Conservation (phyloP, 148 eudicot genomes). For the Vaccinium corymbosum region DNA sequence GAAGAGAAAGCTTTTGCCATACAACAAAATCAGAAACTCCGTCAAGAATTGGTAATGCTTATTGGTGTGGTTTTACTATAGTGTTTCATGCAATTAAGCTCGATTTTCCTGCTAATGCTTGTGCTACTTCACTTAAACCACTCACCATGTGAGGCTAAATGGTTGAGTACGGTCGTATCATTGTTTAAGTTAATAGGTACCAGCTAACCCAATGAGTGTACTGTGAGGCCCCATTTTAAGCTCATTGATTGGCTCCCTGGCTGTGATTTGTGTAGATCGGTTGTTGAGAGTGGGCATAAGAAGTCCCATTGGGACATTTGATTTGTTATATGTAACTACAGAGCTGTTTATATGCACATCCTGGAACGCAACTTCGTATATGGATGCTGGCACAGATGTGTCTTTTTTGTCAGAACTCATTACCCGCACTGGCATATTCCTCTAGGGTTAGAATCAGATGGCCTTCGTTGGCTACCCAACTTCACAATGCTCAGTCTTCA, state of each 20-base stretch:
- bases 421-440: background rate
- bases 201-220: background rate
- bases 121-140: conserved; percentile 7
- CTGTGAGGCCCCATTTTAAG: background rate
- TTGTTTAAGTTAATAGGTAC: background rate
- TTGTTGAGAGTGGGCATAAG: background rate
- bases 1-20: conserved; percentile 73
- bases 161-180: background rate
- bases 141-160: background rate
- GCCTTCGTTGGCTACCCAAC: background rate
- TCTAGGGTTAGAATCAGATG: background rate
- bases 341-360: background rate
- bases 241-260: background rate
- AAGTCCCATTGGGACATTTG: background rate
- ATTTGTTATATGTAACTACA: background rate
- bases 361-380: background rate
- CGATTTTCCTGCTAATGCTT: background rate
- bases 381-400: background rate
- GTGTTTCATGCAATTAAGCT: conserved; percentile 9
- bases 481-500: background rate
- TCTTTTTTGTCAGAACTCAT: background rate
- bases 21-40: conserved; percentile 70
- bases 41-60: conserved; percentile 47
- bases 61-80: background rate
- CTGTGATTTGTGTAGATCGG: conserved; percentile 9